Evolutionary conservation across 106 monocot species (phyloP).

Genomic region (Chionographis japonica): DNA sequence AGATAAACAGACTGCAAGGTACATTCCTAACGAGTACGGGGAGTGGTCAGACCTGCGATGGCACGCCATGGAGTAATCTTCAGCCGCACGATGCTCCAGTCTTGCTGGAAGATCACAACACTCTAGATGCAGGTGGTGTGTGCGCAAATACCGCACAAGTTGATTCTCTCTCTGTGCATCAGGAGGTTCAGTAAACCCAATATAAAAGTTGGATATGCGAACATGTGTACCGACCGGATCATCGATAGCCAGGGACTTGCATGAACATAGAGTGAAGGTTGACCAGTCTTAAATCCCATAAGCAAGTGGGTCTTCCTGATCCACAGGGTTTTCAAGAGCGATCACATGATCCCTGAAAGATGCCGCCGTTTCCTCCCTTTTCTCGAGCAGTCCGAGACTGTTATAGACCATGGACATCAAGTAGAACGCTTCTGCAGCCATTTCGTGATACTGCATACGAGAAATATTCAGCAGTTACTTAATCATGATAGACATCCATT

Average conservation of each 20-base stretch:
- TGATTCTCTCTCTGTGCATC: too few species aligned
- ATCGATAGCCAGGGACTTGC: neutral
- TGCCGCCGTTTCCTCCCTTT: slow-evolving; percentile 72
- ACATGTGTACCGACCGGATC: neutral
- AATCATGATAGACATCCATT: neutral
- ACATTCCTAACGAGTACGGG: too few species aligned
- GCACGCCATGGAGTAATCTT: too few species aligned
- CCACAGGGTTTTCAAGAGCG: slow-evolving; percentile 45
- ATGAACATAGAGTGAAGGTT: neutral
- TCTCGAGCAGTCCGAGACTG: slow-evolving; percentile 47
- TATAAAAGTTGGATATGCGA: too few species aligned
- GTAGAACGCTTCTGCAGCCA: slow-evolving; percentile 89
- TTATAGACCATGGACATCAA: slow-evolving; percentile 65
- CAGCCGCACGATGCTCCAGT: too few species aligned
- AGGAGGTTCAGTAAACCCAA: too few species aligned
- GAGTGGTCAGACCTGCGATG: too few species aligned
- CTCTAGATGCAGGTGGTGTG: too few species aligned
- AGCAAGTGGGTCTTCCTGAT: slow-evolving; percentile 30
- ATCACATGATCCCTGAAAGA: slow-evolving; percentile 59
- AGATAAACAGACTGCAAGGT: too few species aligned
- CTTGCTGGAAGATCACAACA: too few species aligned
- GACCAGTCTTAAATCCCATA: neutral
- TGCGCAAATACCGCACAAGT: too few species aligned
- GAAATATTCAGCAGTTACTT: neutral
- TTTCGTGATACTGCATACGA: slow-evolving; percentile 63